Evolutionary conservation across 257 asterid species (phyloP), one percentile per base, ranked within the genome.

Genomic region (Scutellaria barbata): DNA sequence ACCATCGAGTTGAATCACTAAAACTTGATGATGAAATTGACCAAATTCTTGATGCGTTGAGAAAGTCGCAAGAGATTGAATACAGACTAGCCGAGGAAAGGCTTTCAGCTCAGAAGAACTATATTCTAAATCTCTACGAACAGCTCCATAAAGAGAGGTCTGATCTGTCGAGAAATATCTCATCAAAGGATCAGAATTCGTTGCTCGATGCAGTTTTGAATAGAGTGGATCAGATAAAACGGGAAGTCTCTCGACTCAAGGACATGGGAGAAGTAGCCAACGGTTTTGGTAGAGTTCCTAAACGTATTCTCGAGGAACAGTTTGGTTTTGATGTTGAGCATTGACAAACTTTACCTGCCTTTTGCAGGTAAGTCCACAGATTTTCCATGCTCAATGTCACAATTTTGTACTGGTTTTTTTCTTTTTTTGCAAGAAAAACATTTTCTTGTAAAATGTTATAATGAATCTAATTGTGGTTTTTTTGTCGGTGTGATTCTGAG

Each of bases 211-310:
- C 77, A 18, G 82, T 87, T 52, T 47, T 64, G 71, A 45, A 42
- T 47, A 77, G 86, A 79, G 69, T 83, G 16, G 78, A 82, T 17
- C 85, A 81, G 81, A 61, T 89, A 54, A 85, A 87, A 56, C 72
- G 52, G 71, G 90, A 87, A 76, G 75, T 84, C 1, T 33, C 63
- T 57, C 81, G 68, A 62, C 88, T 91, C 42, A 78, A 77, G 72
- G 95, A 81, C 64, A 89, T 89, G 95, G 81, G 80, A 66, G 81
- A 73, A 66, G 90, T 85, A 43, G 82, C 86, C 1, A 85, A 85
- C 55, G 97, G 97, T 67, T 90, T 88, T 17, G 96, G 93, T 72
- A 82, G 83, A 68, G 83, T 88, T 76, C 73, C 93, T 39, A 81
- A 80, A 64, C 78, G 43, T 16, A 83, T 79, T 66, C 93, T 88